Conservation (phyloP, 78 protist species). For the Isochrysis galbana region DNA sequence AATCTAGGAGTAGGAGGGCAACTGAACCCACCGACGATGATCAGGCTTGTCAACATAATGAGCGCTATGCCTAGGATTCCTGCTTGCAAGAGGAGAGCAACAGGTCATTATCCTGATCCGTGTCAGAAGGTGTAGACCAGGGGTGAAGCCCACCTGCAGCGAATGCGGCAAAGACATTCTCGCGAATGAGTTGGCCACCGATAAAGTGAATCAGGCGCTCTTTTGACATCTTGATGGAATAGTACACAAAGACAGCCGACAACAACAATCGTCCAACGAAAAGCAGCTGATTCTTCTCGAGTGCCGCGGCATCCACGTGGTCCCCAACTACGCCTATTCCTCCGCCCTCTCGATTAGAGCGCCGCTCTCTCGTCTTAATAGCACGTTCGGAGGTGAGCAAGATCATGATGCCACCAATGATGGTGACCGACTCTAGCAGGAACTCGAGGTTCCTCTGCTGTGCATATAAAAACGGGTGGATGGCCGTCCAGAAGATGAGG, state of each 20-base stretch:
- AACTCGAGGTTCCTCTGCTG: neutral
- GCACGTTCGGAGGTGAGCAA: neutral
- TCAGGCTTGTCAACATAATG: too few species aligned
- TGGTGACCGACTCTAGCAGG: neutral
- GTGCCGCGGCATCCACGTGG: neutral
- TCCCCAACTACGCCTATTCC: neutral
- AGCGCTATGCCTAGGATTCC: too few species aligned
- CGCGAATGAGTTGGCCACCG: too few species aligned
- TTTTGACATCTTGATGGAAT: neutral
- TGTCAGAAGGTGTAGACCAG: too few species aligned
- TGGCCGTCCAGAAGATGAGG: neutral
- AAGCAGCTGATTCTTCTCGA: neutral
- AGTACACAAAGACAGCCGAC: neutral
- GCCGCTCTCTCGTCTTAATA: neutral
- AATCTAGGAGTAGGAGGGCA: too few species aligned
- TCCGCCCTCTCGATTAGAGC: neutral
- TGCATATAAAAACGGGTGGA: neutral
- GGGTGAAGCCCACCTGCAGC: too few species aligned
- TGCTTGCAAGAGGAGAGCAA: too few species aligned
- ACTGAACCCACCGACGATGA: too few species aligned
- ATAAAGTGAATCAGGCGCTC: too few species aligned
- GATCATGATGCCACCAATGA: constrained; percentile 3
- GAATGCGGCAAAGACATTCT: too few species aligned
- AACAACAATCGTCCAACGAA: neutral
- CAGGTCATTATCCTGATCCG: too few species aligned